A percentile compares a stretch with the other conserved stretches of the same genome.
These are phyloP conservation scores for Coemansia sp. DNA, from an alignment of 192 early-diverging fungal species.

Conservation along the genomic window DNA sequence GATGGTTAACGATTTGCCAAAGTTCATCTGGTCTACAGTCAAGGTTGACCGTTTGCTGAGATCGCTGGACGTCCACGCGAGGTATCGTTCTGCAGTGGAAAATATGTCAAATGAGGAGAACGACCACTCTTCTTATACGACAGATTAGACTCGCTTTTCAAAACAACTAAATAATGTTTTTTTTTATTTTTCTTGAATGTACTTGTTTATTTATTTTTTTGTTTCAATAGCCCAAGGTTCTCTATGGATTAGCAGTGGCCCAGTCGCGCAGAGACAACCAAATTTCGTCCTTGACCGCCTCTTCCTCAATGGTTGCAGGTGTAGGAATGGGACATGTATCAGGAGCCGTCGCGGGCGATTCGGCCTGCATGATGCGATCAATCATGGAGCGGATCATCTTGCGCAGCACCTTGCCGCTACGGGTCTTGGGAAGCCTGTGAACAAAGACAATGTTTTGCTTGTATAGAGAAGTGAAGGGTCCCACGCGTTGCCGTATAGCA, in stretches of 20 bases:
- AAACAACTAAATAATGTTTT: not conserved
- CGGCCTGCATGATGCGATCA: not conserved
- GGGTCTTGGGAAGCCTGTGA: constrained; percentile 71
- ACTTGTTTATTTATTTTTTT: not conserved
- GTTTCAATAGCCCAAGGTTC: too few species aligned
- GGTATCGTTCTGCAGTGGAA: constrained; percentile 36
- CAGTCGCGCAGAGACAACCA: constrained; percentile 10
- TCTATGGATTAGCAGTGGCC: not conserved
- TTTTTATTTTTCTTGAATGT: not conserved
- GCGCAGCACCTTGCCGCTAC: constrained; percentile 74
- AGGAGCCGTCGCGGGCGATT: not conserved
- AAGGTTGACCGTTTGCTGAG: constrained; percentile 48
- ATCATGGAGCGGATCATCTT: constrained; percentile 66
- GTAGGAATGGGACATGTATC: constrained; percentile 34
- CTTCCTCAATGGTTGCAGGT: constrained; percentile 78
- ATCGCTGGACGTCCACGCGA: constrained; percentile 49
- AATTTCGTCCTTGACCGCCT: constrained; percentile 48
- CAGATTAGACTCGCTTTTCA: not conserved
- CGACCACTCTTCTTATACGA: constrained; percentile 8
- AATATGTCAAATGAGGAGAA: constrained; percentile 1
- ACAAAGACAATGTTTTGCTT: constrained; percentile 60
- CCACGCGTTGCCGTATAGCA: constrained; percentile 64
- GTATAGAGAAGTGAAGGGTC: constrained; percentile 74
- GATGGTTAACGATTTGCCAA: constrained; percentile 88
- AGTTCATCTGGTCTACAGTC: constrained; percentile 90